Base-by-base conservation (phyloP, 1,139 yeast species). In the Saccharomyces hybrid region DNA sequence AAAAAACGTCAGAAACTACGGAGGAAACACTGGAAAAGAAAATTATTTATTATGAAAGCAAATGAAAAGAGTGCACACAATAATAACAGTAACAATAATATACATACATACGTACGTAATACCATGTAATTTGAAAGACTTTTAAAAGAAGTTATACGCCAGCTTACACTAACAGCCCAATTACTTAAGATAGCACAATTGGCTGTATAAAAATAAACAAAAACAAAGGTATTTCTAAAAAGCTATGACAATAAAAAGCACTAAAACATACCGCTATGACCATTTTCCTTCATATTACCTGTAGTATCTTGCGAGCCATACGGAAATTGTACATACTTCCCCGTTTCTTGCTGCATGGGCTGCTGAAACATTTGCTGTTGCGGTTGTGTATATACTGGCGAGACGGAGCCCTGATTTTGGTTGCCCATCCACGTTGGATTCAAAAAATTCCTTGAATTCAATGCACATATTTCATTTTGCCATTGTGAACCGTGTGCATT, bases 41-140 rank as follows among this genome's bases (percentile, higher is more conserved):
- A 38, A 6, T 24, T 4, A 24, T 24, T 4, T 24, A 24, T 24
- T 24, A 24, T 24, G 26, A 4, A 5, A 24, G 26, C 26, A 32
- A 12, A 9, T 21, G 44, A 16, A 38, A 38, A 38, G 26, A 24
- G 6, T 38, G 21, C n/a, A 16, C 24, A 38, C 11, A 16, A 38
- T 19, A 9, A 38, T 38, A 16, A 8, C 24, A 38, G 9, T 38
- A 38, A 38, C 44, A 38, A 38, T 38, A 19, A 38, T 16, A 38
- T 38, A 16, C 44, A 11, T 38, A 38, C 19, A 38, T 38, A 38
- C 16, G 24, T 38, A 38, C 9, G 44, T 38, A 38, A 16, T 19
- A 38, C 44, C 44, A 38, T 38, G 44, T 38, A 38, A 38, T 38
- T 38, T 38, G 24, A 38, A 38, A 38, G 44, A 38, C 44, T 38